Percentiles rank a stretch among this genome's conserved stretches.
These are phyloP conservation scores for Clitopilus hobsonii DNA, from an alignment of 768 basidiomycete species.

Conservation along the genomic window DNA sequence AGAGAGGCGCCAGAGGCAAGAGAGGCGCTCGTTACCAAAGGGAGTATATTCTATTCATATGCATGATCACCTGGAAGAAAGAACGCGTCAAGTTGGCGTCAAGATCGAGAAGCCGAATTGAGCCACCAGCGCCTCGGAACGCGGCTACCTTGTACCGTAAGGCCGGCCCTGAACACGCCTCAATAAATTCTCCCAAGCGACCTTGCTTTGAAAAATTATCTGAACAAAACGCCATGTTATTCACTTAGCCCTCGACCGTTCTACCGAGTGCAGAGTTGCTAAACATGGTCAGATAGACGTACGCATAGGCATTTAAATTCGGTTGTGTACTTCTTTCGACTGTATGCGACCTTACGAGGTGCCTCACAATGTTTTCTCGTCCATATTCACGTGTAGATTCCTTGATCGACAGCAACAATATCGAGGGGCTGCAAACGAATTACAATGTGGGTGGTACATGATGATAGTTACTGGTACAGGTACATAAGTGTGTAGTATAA, in stretches of 20 bases:
- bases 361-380: conserved; percentile 35
- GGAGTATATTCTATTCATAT: neutral
- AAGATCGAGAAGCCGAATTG: neutral
- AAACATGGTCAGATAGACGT: conserved; percentile 42
- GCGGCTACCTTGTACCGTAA: neutral
- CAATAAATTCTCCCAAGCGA: neutral
- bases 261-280: conserved; percentile 48
- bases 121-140: neutral
- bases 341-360: conserved; percentile 59
- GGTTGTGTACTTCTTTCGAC: conserved; percentile 31
- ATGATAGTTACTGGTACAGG: neutral
- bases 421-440: neutral
- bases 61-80: neutral
- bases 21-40: neutral
- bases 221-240: conserved; percentile 28
- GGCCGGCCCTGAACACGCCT: neutral
- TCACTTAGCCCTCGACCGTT: conserved; percentile 40
- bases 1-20: neutral
- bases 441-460: neutral
- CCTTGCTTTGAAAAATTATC: no score
- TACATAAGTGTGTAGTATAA: neutral
- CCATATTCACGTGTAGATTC: neutral
- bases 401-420: neutral
- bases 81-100: neutral
- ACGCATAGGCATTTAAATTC: conserved; percentile 52